These are phyloP conservation scores for Helichrysum umbraculigerum DNA, from an alignment of 129 eudicot genomes.

Conservation along the genomic window DNA sequence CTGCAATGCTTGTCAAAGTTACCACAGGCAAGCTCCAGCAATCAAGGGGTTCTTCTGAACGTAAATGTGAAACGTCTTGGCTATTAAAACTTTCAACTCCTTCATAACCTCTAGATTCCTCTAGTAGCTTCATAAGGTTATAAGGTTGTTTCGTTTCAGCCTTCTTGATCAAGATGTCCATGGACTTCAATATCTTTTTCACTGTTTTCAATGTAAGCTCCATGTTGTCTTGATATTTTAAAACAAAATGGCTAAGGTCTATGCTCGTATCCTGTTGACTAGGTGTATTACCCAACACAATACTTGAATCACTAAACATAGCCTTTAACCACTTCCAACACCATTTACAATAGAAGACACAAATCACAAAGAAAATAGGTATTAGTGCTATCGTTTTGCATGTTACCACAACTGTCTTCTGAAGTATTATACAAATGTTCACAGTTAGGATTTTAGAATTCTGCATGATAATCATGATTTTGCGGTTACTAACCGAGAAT, in stretches of 20 bases:
- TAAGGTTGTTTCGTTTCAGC: constrained; percentile 20
- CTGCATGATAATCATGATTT: constrained; percentile 8
- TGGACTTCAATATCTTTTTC: background rate
- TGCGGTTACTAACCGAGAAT: background rate
- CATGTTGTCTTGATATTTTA: constrained; percentile 27
- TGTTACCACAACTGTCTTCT: constrained; percentile 27
- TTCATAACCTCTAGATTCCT: constrained; percentile 8
- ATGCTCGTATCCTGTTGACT: no score
- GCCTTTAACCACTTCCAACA: constrained; percentile 6
- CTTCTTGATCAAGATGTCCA: background rate
- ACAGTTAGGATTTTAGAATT: constrained; percentile 11
- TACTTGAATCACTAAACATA: background rate
- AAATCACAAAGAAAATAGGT: background rate
- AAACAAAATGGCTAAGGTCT: constrained; percentile 7
- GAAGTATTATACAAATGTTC: constrained; percentile 14
- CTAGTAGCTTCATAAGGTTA: constrained; percentile 20
- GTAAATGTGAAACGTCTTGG: constrained; percentile 9
- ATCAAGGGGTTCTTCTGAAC: background rate
- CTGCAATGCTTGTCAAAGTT: constrained; percentile 24
- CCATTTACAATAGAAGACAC: background rate
- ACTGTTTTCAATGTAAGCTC: constrained; percentile 13
- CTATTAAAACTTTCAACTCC: constrained; percentile 23
- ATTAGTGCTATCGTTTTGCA: constrained; percentile 31
- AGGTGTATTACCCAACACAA: background rate
- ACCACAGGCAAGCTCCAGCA: constrained; percentile 32